Base-by-base conservation (phyloP, 139 green algal genomes). In the Chlorella sp. region DNA sequence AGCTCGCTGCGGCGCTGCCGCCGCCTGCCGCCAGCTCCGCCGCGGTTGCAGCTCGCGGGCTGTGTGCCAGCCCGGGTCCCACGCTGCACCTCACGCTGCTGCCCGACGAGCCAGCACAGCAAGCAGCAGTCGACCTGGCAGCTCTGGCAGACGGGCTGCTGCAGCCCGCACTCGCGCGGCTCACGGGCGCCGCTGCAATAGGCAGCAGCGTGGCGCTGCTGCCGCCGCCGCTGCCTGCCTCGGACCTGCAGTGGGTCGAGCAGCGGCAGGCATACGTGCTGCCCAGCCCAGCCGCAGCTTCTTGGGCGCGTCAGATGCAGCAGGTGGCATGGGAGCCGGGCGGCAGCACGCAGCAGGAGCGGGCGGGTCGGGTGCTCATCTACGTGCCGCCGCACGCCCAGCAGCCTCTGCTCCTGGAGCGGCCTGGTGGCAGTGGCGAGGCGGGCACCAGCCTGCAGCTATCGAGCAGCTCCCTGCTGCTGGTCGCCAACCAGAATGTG, bases 341-440 rank as follows among this genome's bases (percentile, higher is more conserved):
- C 57, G 34, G 16, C 28, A 56, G 30, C 64, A 47, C 55, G 60
- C 32, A 36, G 70, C 67, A 41, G 57, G 38, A n/a, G 21, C 62
- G n/a, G 44, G 62, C 78, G 15, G 36, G 62, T 15, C 25, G 44
- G 15, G 63, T 83, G 18, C 78, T 83, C 26, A 17, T 74, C 16
- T 74, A 63, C 6, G 17, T 23, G 12, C 78, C 63, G 28, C 78
- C 41, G 1, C 17, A 15, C 1, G 26, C 18, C 1, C 38, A 72
- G 3, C 76, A 62, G 11, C 76, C 76, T 12, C 60, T 82, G 76
- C 38, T 82, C 38, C 76, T 73, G 60, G 36, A 73, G 76, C 12
- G 12, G 25, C 7, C 12, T 2, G 36, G 5, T 12, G 41, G 76
- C 76, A 55, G 69, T 21, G 18, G 12, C 1, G 28, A 56, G 36